phyloP scores from a whole-genome alignment of 2,329 filamentous ascomycete genomes.

The Exophiala spinifera region DNA sequence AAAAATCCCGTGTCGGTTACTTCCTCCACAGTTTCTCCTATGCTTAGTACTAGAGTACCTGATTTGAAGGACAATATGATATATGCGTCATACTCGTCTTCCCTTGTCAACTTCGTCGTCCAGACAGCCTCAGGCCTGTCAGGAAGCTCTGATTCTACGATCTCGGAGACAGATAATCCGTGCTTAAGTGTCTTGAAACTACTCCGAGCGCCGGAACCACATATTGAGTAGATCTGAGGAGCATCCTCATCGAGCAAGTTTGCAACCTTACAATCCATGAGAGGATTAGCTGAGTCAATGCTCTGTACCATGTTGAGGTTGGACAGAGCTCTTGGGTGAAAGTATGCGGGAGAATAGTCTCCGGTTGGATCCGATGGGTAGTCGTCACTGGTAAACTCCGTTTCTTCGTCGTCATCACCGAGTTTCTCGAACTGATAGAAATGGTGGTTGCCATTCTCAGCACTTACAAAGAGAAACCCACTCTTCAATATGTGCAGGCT shows the following conservation, averaged over 20 bases:
- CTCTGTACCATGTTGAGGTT: slow-evolving; percentile 83
- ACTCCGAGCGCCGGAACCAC: slow-evolving; percentile 82
- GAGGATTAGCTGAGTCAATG: slow-evolving; percentile 83
- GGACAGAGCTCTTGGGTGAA: slow-evolving; percentile 72
- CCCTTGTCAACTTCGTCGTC: slow-evolving; percentile 82
- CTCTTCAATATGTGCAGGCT: slow-evolving; percentile 92
- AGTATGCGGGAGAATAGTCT: slow-evolving; percentile 75
- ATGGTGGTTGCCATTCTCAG: slow-evolving; percentile 87
- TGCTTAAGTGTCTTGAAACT: slow-evolving; percentile 90
- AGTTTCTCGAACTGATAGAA: slow-evolving; percentile 98
- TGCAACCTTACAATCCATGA: slow-evolving; percentile 86
- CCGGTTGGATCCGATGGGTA: slow-evolving; percentile 73
- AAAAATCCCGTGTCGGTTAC: slow-evolving; percentile 92
- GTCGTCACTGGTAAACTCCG: slow-evolving; percentile 78
- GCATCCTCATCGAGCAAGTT: slow-evolving; percentile 81
- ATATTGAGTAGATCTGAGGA: slow-evolving; percentile 92
- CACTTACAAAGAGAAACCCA: slow-evolving; percentile 88
- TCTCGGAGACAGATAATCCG: slow-evolving; percentile 87
- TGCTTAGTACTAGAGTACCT: slow-evolving; percentile 85
- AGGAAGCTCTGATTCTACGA: slow-evolving; percentile 89
- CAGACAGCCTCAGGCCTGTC: slow-evolving; percentile 88
- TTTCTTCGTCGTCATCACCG: slow-evolving; percentile 89
- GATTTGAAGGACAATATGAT: slow-evolving; percentile 93
- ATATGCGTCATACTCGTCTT: slow-evolving; percentile 86
- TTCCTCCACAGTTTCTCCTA: slow-evolving; percentile 95